Percentiles rank a stretch among this genome's conserved stretches.
Conservation (phyloP, 352 stramenopile species). For the Phytophthora litchii region DNA sequence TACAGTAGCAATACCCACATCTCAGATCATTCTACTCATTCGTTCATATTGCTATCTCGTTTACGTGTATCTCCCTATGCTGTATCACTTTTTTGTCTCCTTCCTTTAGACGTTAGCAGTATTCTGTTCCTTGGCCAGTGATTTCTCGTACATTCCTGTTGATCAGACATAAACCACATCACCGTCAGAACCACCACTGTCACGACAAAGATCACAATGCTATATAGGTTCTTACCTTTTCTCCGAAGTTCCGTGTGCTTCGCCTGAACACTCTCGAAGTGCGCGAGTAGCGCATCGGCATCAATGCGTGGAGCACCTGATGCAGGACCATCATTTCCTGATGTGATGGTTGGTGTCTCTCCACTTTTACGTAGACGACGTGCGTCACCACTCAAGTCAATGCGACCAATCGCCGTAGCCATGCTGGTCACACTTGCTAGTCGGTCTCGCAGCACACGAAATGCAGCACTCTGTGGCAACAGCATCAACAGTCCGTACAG, state of each 20-base stretch:
- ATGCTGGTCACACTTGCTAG: slow-evolving; percentile 89
- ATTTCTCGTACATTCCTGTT: slow-evolving; percentile 71
- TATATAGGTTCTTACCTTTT: slow-evolving; percentile 49
- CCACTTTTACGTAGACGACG: slow-evolving; percentile 24
- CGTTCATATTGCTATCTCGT: slow-evolving; percentile 17
- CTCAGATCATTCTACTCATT: slow-evolving; percentile 16
- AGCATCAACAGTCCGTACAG: slow-evolving; percentile 98
- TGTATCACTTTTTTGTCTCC: slow-evolving; percentile 16
- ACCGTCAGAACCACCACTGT: background rate
- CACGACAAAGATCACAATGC: background rate
- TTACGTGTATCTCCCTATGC: slow-evolving; percentile 9
- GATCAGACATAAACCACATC: slow-evolving; percentile 2
- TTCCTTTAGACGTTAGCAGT: slow-evolving; percentile 17
- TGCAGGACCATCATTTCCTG: slow-evolving; percentile 18
- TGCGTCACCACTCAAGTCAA: slow-evolving; percentile 56
- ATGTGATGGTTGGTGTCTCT: slow-evolving; percentile 15
- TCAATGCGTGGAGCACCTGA: slow-evolving; percentile 45
- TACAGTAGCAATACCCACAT: slow-evolving; percentile 6
- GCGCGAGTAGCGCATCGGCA: slow-evolving; percentile 57
- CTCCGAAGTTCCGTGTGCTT: slow-evolving; percentile 74
- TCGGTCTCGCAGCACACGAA: slow-evolving; percentile 82
- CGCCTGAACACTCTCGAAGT: slow-evolving; percentile 78
- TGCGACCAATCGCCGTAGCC: slow-evolving; percentile 81
- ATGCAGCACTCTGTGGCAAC: slow-evolving; percentile 93
- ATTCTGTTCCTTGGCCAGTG: slow-evolving; percentile 56